phyloP scores from a whole-genome alignment of 768 basidiomycete species.

The Porphyrellus cyaneotinctus region DNA sequence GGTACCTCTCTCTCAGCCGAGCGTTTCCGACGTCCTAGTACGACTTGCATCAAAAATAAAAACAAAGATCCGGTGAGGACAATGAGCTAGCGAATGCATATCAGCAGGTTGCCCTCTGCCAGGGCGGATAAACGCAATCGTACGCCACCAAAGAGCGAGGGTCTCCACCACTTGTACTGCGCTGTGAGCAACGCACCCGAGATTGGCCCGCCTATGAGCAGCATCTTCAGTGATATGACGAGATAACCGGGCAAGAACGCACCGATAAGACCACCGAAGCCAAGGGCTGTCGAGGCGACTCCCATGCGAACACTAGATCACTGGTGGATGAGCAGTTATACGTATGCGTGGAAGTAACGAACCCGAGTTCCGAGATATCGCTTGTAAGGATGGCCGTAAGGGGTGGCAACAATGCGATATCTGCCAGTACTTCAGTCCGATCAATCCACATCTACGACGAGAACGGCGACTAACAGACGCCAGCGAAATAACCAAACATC shows the following conservation, averaged over 20 bases:
- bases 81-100: constrained; percentile 2
- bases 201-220: constrained; percentile 45
- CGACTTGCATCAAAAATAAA: constrained; percentile 9
- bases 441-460: background rate
- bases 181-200: constrained; percentile 52
- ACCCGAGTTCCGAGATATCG: constrained; percentile 50
- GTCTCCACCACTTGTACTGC: constrained; percentile 53
- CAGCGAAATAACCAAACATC: constrained; percentile 47
- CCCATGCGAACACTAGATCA: constrained; percentile 28
- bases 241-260: constrained; percentile 6
- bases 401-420: constrained; percentile 39
- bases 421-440: constrained; percentile 16
- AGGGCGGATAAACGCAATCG: background rate
- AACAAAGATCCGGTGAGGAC: constrained; percentile 1
- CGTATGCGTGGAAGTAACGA: background rate
- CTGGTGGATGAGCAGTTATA: background rate
- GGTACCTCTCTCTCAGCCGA: background rate
- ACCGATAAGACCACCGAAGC: constrained; percentile 19
- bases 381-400: constrained; percentile 42
- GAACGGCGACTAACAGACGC: constrained; percentile 31
- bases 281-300: constrained; percentile 6
- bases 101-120: background rate
- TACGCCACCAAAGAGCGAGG: constrained; percentile 49
- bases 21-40: background rate
- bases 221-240: background rate